Evolutionary conservation across 1,139 yeast species (phyloP), one percentile per base, ranked within the genome.

Genomic region (Hansenula anomala): DNA sequence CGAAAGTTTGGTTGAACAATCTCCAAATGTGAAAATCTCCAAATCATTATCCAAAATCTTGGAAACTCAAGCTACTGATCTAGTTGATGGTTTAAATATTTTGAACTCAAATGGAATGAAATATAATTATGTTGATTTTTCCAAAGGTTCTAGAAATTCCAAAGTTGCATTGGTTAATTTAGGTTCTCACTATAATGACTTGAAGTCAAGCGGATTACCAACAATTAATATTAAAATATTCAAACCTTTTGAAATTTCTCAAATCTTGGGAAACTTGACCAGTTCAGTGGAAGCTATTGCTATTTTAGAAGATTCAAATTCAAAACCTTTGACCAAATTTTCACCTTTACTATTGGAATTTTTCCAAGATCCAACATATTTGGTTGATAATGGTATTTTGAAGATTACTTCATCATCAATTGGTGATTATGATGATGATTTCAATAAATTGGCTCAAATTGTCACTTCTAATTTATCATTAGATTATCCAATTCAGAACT

Each of bases 311-410:
- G 51, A 88, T 75, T 62, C 95, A 74, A 65, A 64, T 69, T 36
- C 64, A 69, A 32, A 64, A 62, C 40, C 69, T 56, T 36, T 79
- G 13, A 66, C 74, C n/a, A 56, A 69, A 24, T 77, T 80, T 62
- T 84, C 74, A 61, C 75, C 92, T 64, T 67, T 87, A 34, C 71
- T 85, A 49, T 74, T 89, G 51, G 96, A 89, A 58, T 76, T 88
- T 51, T 78, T 89, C 60, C 75, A 79, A 37, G 77, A 78, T 41
- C 64, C 73, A 65, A 56, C 68, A 51, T 48, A 67, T 41, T 56
- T 84, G 55, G 60, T 66, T 54, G 57, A 69, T 60, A 61, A 69
- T 63, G 61, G 68, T 56, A 72, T 77, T 54, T 60, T 69, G 43
- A 72, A 73, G 54, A 61, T 80, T 27, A 53, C 71, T 10, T 44